Conservation (phyloP, 495 filamentous ascomycete species). For the Hypoxylon fragiforme region DNA sequence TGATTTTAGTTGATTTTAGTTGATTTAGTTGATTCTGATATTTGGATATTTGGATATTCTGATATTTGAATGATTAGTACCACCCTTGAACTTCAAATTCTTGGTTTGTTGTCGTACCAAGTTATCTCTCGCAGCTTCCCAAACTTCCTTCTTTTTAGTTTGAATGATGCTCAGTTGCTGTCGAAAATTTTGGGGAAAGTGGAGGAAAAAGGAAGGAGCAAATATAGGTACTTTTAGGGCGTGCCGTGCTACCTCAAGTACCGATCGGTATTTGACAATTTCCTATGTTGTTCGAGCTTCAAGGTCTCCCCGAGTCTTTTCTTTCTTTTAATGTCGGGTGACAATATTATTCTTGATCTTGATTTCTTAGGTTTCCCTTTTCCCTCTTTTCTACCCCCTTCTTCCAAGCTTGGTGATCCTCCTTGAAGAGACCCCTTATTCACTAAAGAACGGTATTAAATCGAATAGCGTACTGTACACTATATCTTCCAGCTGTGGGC, state of each 20-base stretch:
- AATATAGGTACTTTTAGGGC: background rate
- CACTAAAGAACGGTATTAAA: conserved; percentile 23
- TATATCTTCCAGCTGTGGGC: conserved; percentile 21
- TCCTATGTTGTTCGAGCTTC: too few relatives aligned
- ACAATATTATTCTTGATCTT: conserved; percentile 22
- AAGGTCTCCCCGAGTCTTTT: background rate
- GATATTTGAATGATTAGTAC: too few relatives aligned
- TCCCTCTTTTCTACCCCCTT: conserved; percentile 12
- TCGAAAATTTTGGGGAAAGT: background rate
- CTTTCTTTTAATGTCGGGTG: conserved; percentile 17
- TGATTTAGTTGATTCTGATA: too few relatives aligned
- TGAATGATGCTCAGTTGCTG: background rate
- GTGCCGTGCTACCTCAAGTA: background rate
- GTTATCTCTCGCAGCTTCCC: too few relatives aligned
- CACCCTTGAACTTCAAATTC: too few relatives aligned
- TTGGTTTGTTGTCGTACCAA: conserved; percentile 13
- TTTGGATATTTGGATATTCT: too few relatives aligned
- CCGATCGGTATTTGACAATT: conserved; percentile 22
- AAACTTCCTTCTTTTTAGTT: too few relatives aligned
- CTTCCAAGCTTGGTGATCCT: conserved; percentile 2
- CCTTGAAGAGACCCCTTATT: conserved; percentile 22
- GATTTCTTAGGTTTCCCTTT: background rate
- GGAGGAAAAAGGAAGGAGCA: conserved; percentile 1
- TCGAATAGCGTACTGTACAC: background rate
- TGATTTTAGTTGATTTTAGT: too few relatives aligned